Conservation (phyloP, 495 filamentous ascomycete genomes). For the Xylaria grammica region DNA sequence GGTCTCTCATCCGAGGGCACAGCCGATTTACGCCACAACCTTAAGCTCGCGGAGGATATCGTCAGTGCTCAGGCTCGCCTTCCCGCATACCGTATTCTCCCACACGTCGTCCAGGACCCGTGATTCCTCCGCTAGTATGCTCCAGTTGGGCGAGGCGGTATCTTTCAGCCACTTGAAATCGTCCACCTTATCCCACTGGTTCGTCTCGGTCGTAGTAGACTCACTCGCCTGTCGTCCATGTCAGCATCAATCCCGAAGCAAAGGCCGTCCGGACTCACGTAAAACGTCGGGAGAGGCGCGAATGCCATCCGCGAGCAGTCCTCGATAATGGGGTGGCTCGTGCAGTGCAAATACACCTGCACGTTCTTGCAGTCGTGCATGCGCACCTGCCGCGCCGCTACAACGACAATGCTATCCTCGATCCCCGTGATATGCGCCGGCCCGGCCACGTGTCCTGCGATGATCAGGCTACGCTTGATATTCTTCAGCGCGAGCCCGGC, state of each 20-base stretch:
- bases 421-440: slow-evolving; percentile 81
- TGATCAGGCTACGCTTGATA: slow-evolving; percentile 68
- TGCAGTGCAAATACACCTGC: slow-evolving; percentile 80
- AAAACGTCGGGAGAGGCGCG: slow-evolving; percentile 69
- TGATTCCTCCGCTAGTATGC: slow-evolving; percentile 63
- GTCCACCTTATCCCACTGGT: slow-evolving; percentile 87
- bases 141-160: slow-evolving; percentile 89
- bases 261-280: slow-evolving; percentile 55
- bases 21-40: slow-evolving; percentile 45
- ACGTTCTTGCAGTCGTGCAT: slow-evolving; percentile 85
- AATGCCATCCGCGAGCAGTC: slow-evolving; percentile 81
- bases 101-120: slow-evolving; percentile 69
- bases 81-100: slow-evolving; percentile 70
- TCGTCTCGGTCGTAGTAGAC: slow-evolving; percentile 43
- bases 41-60: slow-evolving; percentile 59
- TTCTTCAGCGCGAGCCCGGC: slow-evolving; percentile 74
- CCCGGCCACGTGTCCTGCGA: slow-evolving; percentile 79
- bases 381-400: slow-evolving; percentile 80
- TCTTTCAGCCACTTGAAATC: slow-evolving; percentile 97
- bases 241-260: neutral
- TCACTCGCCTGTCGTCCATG: slow-evolving; percentile 37
- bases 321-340: slow-evolving; percentile 91
- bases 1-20: slow-evolving; percentile 32
- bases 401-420: slow-evolving; percentile 73
- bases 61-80: slow-evolving; percentile 64